A percentile compares a stretch with the other conserved stretches of the same genome.
Evolutionary conservation across 1,139 yeast species (phyloP).

Genomic region (Geotrichum restrictum): DNA sequence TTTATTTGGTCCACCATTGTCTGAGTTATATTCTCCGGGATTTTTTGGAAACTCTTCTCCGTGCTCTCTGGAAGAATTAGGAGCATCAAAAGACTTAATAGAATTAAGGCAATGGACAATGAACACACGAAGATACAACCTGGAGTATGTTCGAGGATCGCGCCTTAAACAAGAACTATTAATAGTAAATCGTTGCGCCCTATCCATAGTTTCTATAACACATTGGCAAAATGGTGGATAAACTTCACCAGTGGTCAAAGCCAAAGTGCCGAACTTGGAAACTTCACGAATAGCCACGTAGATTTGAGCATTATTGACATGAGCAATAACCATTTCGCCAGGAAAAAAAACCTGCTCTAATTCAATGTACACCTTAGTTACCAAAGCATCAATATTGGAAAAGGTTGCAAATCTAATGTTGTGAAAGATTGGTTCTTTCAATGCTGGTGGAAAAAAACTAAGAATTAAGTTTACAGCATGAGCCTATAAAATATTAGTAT

Average conservation of each 20-base stretch:
- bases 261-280: constrained; percentile 40
- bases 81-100: no score
- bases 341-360: constrained; percentile 86
- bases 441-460: constrained; percentile 79
- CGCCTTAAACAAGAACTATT: constrained; percentile 71
- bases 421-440: constrained; percentile 84
- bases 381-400: constrained; percentile 77
- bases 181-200: constrained; percentile 57
- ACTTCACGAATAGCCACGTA: constrained; percentile 59
- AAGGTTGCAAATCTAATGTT: constrained; percentile 76
- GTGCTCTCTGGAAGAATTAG: constrained; percentile 59
- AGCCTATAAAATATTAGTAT: constrained; percentile 15
- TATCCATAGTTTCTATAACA: constrained; percentile 56
- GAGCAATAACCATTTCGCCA: constrained; percentile 73
- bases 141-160: constrained; percentile 83
- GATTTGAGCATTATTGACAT: constrained; percentile 42
- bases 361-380: constrained; percentile 66
- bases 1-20: constrained; percentile 38
- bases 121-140: constrained; percentile 83
- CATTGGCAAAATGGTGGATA: constrained; percentile 67
- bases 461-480: constrained; percentile 54
- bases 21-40: constrained; percentile 61
- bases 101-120: constrained; percentile 76
- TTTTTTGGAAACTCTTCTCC: constrained; percentile 4
- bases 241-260: constrained; percentile 44